Conservation (phyloP, 768 basidiomycete genomes). For the Daedalea quercina region DNA sequence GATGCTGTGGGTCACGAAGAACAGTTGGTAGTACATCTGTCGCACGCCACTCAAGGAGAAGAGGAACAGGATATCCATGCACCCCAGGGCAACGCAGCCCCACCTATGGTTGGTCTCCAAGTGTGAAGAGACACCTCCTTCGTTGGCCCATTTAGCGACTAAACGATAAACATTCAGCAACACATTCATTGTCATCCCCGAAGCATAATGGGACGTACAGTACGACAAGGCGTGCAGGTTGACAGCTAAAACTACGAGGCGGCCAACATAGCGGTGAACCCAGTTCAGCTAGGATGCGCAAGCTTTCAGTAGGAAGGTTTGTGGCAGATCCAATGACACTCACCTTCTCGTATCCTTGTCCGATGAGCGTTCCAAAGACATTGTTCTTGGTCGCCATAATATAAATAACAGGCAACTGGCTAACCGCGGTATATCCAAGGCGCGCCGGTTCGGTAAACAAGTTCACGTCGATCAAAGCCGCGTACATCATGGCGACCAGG, state of each 20-base stretch:
- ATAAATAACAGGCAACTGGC: slow-evolving; percentile 62
- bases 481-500: slow-evolving; percentile 29
- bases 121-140: background rate
- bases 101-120: slow-evolving; percentile 14
- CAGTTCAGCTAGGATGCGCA: slow-evolving; percentile 23
- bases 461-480: slow-evolving; percentile 42
- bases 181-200: slow-evolving; percentile 36
- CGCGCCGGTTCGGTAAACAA: slow-evolving; percentile 45
- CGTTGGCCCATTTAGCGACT: slow-evolving; percentile 2
- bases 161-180: slow-evolving; percentile 17
- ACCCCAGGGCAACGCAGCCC: slow-evolving; percentile 19
- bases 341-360: slow-evolving; percentile 66
- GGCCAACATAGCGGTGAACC: slow-evolving; percentile 47
- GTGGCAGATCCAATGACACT: background rate
- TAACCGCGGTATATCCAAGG: slow-evolving; percentile 46
- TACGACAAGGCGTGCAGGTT: slow-evolving; percentile 38
- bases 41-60: slow-evolving; percentile 29
- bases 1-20: slow-evolving; percentile 30
- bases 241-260: slow-evolving; percentile 31
- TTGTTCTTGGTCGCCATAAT: slow-evolving; percentile 68
- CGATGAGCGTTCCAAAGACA: slow-evolving; percentile 46
- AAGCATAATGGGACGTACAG: slow-evolving; percentile 29
- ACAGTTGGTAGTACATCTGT: slow-evolving; percentile 26
- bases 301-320: background rate
- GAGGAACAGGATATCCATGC: slow-evolving; percentile 24